Base-by-base conservation (phyloP, 2,329 filamentous ascomycete species). In the Blastomyces parvus region DNA sequence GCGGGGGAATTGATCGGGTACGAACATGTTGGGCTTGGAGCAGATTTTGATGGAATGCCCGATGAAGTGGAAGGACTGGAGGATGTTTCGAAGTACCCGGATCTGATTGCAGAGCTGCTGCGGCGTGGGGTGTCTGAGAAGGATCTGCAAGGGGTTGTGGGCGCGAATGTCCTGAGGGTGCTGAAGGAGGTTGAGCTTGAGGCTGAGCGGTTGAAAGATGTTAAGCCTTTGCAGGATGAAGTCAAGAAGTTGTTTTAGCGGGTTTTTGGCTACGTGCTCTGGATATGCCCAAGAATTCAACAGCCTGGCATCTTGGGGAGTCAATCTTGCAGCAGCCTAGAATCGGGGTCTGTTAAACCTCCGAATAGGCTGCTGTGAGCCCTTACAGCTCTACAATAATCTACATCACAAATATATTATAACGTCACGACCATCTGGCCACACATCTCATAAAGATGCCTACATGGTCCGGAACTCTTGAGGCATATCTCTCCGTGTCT, bases 1-100 rank as follows among this genome's bases (percentile, higher is more conserved):
- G 92, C 97, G 67, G 93, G 90, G 2, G 80, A 89, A 56, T 77
- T 88, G 40, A 90, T 96, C 65, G 93, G 93, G 2, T 97, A 88
- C 69, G 88, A 92, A 50, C 84, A 96, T 72, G 91, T 97, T 19
- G 93, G 92, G 0, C 76, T 97, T 22, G 93, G 93, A 0, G 91
- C 88, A 61, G 93, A 97, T 74, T 97, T 92, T 73, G 92, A 97
- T 73, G 93, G 86, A 1, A 79, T 80, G 62, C 64, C 62, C 3
- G 68, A 67, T 8, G 86, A 86, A 4, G 91, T 92, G 0, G 73
- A 79, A 62, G 93, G 92, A 0, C 76, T 97, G 58, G 90, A 94
- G 46, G 91, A 96, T 73, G 91, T 96, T 7, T 86, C 87, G 59
- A 90, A 90, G 72, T 96, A 88, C 70, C 92, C 91, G 0, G 84